These are phyloP conservation scores for Shiraia bambusicola DNA, from an alignment of 2,329 filamentous ascomycete species.

Conservation along the genomic window DNA sequence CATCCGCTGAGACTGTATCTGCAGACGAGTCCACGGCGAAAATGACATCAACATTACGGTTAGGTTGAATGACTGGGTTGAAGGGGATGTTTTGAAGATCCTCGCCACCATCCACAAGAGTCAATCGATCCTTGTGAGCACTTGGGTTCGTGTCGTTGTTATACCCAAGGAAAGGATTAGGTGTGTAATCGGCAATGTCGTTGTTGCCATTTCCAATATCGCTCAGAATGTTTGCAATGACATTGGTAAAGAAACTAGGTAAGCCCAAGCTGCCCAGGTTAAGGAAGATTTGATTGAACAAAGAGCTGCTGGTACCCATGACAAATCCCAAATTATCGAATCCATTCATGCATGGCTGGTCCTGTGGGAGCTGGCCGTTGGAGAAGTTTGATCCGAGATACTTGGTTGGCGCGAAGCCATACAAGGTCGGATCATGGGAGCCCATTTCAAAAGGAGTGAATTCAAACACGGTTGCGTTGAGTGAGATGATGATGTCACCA, in stretches of 20 bases:
- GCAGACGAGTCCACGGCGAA: conserved; percentile 79
- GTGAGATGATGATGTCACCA: conserved; percentile 60
- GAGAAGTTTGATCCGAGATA: conserved; percentile 75
- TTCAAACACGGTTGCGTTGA: conserved; percentile 76
- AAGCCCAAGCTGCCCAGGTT: conserved; percentile 59
- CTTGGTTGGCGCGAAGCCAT: conserved; percentile 68
- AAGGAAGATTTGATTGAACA: conserved; percentile 80
- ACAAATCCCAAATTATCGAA: conserved; percentile 82
- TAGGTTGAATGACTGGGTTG: conserved; percentile 72
- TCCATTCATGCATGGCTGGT: conserved; percentile 68
- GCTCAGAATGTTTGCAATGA: conserved; percentile 56
- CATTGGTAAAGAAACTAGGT: conserved; percentile 53
- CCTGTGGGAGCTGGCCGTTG: conserved; percentile 58
- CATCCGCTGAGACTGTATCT: conserved; percentile 56
- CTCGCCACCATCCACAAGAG: conserved; percentile 76
- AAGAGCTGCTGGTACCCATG: conserved; percentile 80
- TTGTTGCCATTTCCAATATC: conserved; percentile 60
- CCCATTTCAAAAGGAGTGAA: conserved; percentile 81
- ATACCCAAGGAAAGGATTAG: conserved; percentile 74
- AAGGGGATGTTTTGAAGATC: conserved; percentile 79
- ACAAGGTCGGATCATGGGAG: conserved; percentile 71
- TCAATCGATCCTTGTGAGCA: conserved; percentile 57
- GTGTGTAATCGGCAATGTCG: conserved; percentile 72
- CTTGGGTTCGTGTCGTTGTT: conserved; percentile 61
- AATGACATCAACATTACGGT: conserved; percentile 74